Conservation (phyloP, 129 eudicot species). For the Lactuca sativa region DNA sequence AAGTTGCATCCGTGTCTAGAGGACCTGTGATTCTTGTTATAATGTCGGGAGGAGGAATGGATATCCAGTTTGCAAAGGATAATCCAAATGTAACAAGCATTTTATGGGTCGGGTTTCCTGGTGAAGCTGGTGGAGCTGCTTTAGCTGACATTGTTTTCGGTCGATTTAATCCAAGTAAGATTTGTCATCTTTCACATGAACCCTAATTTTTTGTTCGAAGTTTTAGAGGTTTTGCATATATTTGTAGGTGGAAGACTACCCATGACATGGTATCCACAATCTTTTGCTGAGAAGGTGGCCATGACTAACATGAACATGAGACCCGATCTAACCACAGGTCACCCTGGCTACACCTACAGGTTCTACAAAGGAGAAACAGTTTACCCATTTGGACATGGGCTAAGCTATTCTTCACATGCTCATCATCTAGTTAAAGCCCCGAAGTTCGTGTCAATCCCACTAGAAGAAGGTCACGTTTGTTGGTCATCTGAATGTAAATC, state of each 20-base stretch:
- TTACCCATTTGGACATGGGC: conserved; percentile 44
- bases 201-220: neutral
- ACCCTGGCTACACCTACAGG: conserved; percentile 46
- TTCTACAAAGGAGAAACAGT: conserved; percentile 32
- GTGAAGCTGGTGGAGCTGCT: conserved; percentile 54
- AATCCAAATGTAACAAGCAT: conserved; percentile 35
- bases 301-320: conserved; percentile 61
- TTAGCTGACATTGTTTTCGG: conserved; percentile 50
- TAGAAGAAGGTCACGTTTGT: neutral
- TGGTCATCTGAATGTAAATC: conserved; percentile 3
- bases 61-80: conserved; percentile 38
- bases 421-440: conserved; percentile 36
- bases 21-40: conserved; percentile 42
- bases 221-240: neutral
- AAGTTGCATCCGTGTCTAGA: conserved; percentile 34
- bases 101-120: conserved; percentile 60
- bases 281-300: conserved; percentile 37
- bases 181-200: neutral
- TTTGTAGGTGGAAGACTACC: conserved; percentile 44
- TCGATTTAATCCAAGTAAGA: conserved; percentile 41
- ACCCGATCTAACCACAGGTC: conserved; percentile 29
- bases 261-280: conserved; percentile 52
- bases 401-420: conserved; percentile 34
- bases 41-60: conserved; percentile 47
- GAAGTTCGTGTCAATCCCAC: conserved; percentile 5